Base-by-base conservation (phyloP, 208 protist species). In the Porcisia deanei region DNA sequence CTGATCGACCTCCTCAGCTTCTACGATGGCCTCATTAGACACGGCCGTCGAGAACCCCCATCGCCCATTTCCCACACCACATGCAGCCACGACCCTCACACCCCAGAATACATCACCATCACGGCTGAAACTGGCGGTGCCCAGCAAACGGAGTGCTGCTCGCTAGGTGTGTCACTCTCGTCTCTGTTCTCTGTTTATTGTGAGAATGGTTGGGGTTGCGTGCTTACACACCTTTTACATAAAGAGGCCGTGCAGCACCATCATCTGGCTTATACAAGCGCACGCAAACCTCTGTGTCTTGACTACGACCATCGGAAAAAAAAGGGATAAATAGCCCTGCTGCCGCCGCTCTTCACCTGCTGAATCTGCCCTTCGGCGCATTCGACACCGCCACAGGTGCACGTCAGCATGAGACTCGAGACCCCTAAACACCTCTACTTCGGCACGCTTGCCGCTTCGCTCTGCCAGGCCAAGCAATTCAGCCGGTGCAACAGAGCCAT, bases 201-300 rank as follows among this genome's bases (percentile, higher is more conserved):
- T 30, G 30, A 30, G 30, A 30, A 0, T 30, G 30, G 30, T 30
- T 30, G 30, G 30, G 30, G 30, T 30, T 30, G 30, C 30, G 30
- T 30, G 30, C 30, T 30, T 30, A 30, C 30, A 30, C 30, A 30
- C 30, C 30, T 30, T 30, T 30, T 30, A 30, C 30, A 30, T 30
- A 30, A 30, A 30, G 30, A 30, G 30, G 30, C 30, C 88, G 60
- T 76, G 86, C 0, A 53, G 43, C 3, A 75, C 53, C 49, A 63
- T 81, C 71, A 91, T 82, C 63, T 60, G 77, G 47, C 85, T 74
- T 83, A 94, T 94, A 22, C 86, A 53, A 25, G 88, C 85, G 6
- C 83, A 66, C 7, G 64, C 43, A 12, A 79, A 84, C 90, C 88
- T 91, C 25, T 67, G 72, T 4, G 80, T 77, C 30, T 71, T 64